These are phyloP conservation scores for Aschersonia sp. DNA, from an alignment of 2,329 filamentous ascomycete genomes.

Conservation along the genomic window DNA sequence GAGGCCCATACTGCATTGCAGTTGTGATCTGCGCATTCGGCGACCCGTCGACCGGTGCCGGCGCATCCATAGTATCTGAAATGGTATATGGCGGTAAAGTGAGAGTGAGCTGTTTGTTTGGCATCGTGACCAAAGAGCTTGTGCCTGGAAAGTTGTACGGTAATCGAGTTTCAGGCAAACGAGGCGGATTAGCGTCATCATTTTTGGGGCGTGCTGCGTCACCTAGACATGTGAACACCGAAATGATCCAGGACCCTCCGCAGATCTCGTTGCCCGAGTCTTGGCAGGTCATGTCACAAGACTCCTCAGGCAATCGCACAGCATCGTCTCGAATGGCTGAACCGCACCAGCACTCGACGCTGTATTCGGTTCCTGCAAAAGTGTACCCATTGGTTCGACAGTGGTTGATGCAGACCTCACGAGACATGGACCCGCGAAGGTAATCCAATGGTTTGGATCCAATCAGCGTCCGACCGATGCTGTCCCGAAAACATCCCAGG, in stretches of 20 bases:
- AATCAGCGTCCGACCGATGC: conserved; percentile 8
- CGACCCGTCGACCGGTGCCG: not conserved
- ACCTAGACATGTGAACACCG: conserved; percentile 7
- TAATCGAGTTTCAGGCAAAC: not conserved
- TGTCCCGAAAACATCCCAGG: conserved; percentile 18
- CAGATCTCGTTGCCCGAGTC: conserved; percentile 7
- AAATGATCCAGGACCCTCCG: conserved; percentile 13
- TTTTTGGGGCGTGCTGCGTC: not conserved
- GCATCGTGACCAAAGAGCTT: not conserved
- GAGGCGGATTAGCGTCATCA: not conserved
- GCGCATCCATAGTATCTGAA: not conserved
- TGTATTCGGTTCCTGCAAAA: conserved; percentile 35
- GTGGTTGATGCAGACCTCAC: conserved; percentile 30
- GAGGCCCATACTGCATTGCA: too few species aligned
- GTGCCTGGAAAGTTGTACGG: not conserved
- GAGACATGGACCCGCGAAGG: conserved; percentile 26
- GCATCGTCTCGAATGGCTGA: conserved; percentile 10
- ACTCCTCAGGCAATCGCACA: conserved; percentile 10
- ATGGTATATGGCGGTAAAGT: not conserved
- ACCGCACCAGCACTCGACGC: conserved; percentile 37
- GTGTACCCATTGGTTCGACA: conserved; percentile 25
- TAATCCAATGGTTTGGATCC: conserved; percentile 11
- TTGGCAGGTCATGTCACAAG: conserved; percentile 10
- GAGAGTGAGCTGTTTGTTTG: not conserved
- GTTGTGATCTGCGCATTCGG: not conserved